Evolutionary conservation across 2,329 filamentous ascomycete species (phyloP), one percentile per base, ranked within the genome.

Genomic region (Aspergillus phoenicis): DNA sequence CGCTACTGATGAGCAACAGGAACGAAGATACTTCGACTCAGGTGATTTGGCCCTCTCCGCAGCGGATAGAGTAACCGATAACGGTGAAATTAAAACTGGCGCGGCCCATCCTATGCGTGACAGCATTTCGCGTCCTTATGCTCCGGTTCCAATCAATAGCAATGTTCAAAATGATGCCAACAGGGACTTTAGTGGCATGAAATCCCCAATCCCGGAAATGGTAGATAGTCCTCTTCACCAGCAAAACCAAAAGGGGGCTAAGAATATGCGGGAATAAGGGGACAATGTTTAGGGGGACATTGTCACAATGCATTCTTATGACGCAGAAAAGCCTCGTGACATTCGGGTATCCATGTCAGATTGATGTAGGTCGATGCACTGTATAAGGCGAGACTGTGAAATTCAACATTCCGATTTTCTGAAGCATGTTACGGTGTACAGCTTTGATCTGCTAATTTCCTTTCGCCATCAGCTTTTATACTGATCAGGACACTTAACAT

Each of bases 11-110:
- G 30, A 58, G 36, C 17, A 10, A 24, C 52, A 73, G 70, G 56
- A 71, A 57, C 67, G 68, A 43, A 69, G 48, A 8, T 72, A 72
- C 60, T 73, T 71, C 56, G 71, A 73, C 62, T 72, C 71, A 8
- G 69, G 70, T 39, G 71, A 73, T 60, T 68, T 66, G 28, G 70
- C 70, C 57, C 64, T 73, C 62, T 68, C 69, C 22, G 59, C 68
- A 17, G 62, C 67, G 54, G 15, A 69, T 43, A 57, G 47, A 22
- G 60, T 53, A 28, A 72, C 70, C 20, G 64, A 72, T 57, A 59
- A 65, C 33, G 69, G 67, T 13, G 63, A 54, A 41, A 62, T 71
- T 38, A 57, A 67, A 52, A 68, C 69, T 2, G 71, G 70, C 43
- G 66, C 49, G 52, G 61, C 57, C 3, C 70, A 73, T 66, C 70